Evolutionary conservation across 1,284 basidiomycete species (phyloP), one percentile per base, ranked within the genome.

Genomic region (Irpex rosettiformis): DNA sequence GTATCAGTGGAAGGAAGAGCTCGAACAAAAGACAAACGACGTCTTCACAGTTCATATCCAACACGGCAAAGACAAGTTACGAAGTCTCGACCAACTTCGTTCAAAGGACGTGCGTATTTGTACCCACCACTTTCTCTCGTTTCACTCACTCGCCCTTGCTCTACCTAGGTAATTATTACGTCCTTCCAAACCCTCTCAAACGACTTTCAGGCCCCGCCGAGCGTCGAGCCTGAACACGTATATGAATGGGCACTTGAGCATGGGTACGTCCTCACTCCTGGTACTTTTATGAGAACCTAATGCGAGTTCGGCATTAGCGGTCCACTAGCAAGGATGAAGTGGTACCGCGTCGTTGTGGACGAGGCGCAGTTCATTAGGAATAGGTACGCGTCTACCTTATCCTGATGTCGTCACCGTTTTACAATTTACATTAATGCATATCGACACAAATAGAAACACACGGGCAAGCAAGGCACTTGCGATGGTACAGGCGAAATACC

Each of bases 351-450:
- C 10, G 74, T 89, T 58, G 78, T 84, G 2, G 87, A 89, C 61
- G 87, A 89, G 68, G 85, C 87, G 0, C 86, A 89, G 64, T 86
- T 84, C 65, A 85, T 88, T 61, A 78, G 86, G 25, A 89, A 87
- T 65, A 77, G 85, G 78, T 79, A 59, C 16, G 63, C 24, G 10
- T 8, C 8, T n/a, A n/a, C n/a, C n/a, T n/a, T n/a, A n/a, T n/a
- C n/a, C n/a, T n/a, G n/a, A n/a, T n/a, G n/a, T n/a, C n/a, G n/a
- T n/a, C n/a, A n/a, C n/a, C n/a, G n/a, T n/a, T n/a, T n/a, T n/a
- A n/a, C n/a, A n/a, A n/a, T n/a, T n/a, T n/a, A n/a, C n/a, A n/a
- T n/a, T n/a, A n/a, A n/a, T n/a, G n/a, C n/a, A n/a, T n/a, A n/a
- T n/a, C n/a, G n/a, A n/a, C n/a, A n/a, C n/a, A n/a, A n/a, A n/a